Conservation (phyloP, 2,329 filamentous ascomycete species). For the Aspergillus vadensis region DNA sequence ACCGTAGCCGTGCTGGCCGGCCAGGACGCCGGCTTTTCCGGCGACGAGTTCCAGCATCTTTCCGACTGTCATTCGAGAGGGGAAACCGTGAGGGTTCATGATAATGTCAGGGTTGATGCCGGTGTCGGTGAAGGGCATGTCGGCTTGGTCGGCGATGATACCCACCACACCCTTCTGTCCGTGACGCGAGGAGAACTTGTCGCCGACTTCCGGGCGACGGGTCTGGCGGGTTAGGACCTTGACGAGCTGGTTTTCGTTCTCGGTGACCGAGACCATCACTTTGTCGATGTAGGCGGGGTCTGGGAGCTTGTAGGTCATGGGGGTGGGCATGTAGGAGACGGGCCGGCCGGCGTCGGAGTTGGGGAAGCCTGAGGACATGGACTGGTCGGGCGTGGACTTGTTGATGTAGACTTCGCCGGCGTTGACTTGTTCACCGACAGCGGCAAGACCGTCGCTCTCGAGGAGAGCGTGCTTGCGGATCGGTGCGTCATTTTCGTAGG, state of each 20-base stretch:
- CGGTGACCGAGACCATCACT: constrained; percentile 88
- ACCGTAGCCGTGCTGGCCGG: constrained; percentile 85
- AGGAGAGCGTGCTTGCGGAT: constrained; percentile 72
- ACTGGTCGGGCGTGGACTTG: constrained; percentile 82
- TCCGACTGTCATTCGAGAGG: constrained; percentile 98
- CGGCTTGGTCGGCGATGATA: constrained; percentile 93
- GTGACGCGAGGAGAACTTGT: constrained; percentile 98
- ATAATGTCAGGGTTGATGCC: constrained; percentile 97
- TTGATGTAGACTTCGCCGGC: constrained; percentile 85
- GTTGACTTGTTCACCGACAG: constrained; percentile 78
- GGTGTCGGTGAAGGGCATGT: constrained; percentile 91
- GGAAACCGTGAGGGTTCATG: constrained; percentile 99
- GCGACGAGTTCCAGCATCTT: constrained; percentile 95
- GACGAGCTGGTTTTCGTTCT: constrained; percentile 81
- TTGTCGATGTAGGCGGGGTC: constrained; percentile 93
- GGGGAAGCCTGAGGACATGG: constrained; percentile 66
- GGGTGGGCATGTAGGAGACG: constrained; percentile 40
- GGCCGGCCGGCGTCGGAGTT: constrained; percentile 59
- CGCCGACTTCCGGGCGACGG: constrained; percentile 87
- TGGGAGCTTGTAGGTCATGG: constrained; percentile 73
- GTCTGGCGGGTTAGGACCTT: constrained; percentile 98
- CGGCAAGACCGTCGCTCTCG: constrained; percentile 83
- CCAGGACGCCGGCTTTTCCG: constrained; percentile 87
- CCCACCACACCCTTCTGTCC: constrained; percentile 98
- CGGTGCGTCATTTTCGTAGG: constrained; percentile 62